These are phyloP conservation scores for Silene coronaria DNA, from an alignment of 179 eudicot genomes.

Conservation along the genomic window DNA sequence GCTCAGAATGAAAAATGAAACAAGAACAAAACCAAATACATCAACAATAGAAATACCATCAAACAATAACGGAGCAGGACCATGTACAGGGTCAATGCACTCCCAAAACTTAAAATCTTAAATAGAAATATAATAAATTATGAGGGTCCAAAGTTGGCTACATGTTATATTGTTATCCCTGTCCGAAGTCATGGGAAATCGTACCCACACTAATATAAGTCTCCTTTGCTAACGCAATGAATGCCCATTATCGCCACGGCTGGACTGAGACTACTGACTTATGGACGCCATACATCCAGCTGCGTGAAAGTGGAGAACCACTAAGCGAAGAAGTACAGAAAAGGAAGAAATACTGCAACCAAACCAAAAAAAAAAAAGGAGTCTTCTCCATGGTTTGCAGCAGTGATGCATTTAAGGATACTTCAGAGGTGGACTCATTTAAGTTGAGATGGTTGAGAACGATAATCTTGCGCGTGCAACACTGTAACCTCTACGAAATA, in stretches of 20 bases:
- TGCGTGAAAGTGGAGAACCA: neutral
- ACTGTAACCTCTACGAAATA: neutral
- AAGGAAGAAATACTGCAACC: neutral
- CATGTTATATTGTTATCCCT: neutral
- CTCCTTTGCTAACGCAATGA: neutral
- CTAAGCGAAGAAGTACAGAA: neutral
- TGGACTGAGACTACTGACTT: neutral
- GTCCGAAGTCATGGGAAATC: neutral
- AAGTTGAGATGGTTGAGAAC: neutral
- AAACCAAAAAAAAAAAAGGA: neutral
- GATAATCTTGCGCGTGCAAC: too few relatives aligned
- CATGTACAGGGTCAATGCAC: neutral
- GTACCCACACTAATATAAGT: neutral
- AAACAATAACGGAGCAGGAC: neutral
- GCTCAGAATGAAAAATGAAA: slow-evolving; percentile 1
- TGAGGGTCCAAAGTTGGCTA: neutral
- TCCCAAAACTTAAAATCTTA: neutral
- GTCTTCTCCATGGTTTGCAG: neutral
- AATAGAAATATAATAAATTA: neutral
- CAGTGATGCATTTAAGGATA: neutral
- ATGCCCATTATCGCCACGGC: neutral
- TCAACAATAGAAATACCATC: neutral
- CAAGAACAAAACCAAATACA: neutral
- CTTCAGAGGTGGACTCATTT: neutral
- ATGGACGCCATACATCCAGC: neutral